Evolutionary conservation across 2,329 filamentous ascomycete genomes (phyloP).

Genomic region (Colletotrichum sp.): DNA sequence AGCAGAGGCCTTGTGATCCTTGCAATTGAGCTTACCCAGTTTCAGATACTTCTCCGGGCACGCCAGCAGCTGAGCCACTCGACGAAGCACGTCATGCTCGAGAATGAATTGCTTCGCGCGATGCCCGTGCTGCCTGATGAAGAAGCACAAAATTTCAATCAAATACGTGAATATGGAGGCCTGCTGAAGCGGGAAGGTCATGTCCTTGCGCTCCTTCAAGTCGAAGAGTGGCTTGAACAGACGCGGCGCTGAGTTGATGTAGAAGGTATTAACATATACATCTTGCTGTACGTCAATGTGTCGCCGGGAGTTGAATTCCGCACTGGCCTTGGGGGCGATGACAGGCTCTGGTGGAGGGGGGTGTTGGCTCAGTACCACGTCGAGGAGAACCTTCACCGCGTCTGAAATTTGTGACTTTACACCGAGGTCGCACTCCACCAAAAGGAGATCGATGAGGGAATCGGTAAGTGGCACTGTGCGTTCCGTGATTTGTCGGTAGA

Average conservation of each 20-base stretch:
- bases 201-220: conserved; percentile 72
- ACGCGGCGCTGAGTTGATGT: conserved; percentile 83
- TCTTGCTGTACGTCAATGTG: conserved; percentile 75
- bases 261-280: conserved; percentile 85
- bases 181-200: conserved; percentile 79
- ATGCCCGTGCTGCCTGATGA: conserved; percentile 86
- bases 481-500: conserved; percentile 90
- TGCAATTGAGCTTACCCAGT: conserved; percentile 67
- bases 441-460: conserved; percentile 87
- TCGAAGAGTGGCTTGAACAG: conserved; percentile 88
- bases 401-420: conserved; percentile 96
- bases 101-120: conserved; percentile 90
- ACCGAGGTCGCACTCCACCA: conserved; percentile 90
- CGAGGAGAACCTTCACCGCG: conserved; percentile 90
- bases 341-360: background rate
- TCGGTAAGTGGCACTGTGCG: conserved; percentile 87
- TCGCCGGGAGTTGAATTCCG: background rate
- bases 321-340: background rate
- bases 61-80: conserved; percentile 81
- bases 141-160: conserved; percentile 92
- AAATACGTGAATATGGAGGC: conserved; percentile 91
- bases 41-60: conserved; percentile 92
- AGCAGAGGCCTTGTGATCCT: background rate
- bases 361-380: conserved; percentile 49
- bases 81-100: conserved; percentile 75